Evolutionary conservation across 805 yeast genomes (phyloP).

Genomic region (Cyberlindnera samutprakarnensis): DNA sequence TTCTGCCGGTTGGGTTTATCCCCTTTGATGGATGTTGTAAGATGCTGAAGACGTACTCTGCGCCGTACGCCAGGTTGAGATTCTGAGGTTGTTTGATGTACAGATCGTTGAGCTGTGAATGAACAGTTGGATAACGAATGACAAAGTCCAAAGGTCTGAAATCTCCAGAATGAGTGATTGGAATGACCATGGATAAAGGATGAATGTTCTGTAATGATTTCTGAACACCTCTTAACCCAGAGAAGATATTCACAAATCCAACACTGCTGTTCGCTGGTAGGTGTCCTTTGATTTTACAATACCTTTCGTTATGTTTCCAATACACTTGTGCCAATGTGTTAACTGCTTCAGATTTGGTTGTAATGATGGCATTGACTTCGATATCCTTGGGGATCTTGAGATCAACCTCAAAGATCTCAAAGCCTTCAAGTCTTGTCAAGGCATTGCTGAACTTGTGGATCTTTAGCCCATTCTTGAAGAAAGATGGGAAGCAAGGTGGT

Average conservation of each 20-base stretch:
- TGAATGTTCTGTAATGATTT: constrained; percentile 50
- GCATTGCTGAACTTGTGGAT: constrained; percentile 72
- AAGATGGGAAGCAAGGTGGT: constrained; percentile 84
- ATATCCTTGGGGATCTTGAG: constrained; percentile 62
- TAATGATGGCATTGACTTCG: constrained; percentile 57
- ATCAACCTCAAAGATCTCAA: constrained; percentile 75
- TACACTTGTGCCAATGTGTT: constrained; percentile 70
- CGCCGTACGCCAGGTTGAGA: constrained; percentile 45
- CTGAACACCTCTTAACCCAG: constrained; percentile 57
- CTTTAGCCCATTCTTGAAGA: constrained; percentile 49
- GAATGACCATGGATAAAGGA: constrained; percentile 66
- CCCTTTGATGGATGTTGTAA: constrained; percentile 37
- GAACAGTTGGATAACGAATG: constrained; percentile 63
- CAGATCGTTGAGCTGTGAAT: constrained; percentile 61
- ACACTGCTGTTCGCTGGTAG: constrained; percentile 61
- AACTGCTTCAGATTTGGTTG: constrained; percentile 33
- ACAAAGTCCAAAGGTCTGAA: constrained; percentile 61
- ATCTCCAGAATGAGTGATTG: constrained; percentile 65
- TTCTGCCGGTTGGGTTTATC: constrained; percentile 22
- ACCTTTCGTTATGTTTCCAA: constrained; percentile 58
- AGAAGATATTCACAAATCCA: constrained; percentile 71
- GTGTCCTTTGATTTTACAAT: constrained; percentile 72
- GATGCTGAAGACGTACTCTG: constrained; percentile 58
- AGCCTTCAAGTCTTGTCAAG: constrained; percentile 60
- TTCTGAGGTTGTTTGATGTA: constrained; percentile 85